These are phyloP conservation scores for Neonectria sp. DNA, from an alignment of 2,329 filamentous ascomycete genomes.

Conservation along the genomic window DNA sequence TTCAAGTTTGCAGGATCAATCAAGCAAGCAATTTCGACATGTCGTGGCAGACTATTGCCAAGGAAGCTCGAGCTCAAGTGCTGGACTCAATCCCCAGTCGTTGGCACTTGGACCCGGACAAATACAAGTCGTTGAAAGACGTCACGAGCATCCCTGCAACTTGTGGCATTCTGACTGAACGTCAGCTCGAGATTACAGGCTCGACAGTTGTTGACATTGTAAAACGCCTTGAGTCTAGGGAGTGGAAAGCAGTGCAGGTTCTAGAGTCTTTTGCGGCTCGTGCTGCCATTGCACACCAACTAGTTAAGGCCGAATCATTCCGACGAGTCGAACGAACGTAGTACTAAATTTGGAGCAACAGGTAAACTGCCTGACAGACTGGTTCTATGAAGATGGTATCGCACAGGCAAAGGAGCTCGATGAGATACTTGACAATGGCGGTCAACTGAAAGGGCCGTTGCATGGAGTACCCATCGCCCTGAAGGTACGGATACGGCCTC, in stretches of 20 bases:
- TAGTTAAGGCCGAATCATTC: slow-evolving; percentile 9
- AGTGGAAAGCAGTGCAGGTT: slow-evolving; percentile 19
- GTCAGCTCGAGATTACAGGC: too few relatives aligned
- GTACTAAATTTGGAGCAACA: neutral
- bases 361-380: slow-evolving; percentile 34
- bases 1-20: too few relatives aligned
- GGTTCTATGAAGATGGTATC: slow-evolving; percentile 31
- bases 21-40: too few relatives aligned
- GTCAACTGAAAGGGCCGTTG: slow-evolving; percentile 58
- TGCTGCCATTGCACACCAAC: slow-evolving; percentile 31
- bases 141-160: slow-evolving; percentile 21
- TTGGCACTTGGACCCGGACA: slow-evolving; percentile 4
- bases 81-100: too few relatives aligned
- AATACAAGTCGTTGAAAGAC: neutral
- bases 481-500: slow-evolving; percentile 38
- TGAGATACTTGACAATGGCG: slow-evolving; percentile 1
- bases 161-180: too few relatives aligned
- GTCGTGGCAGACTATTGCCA: too few relatives aligned
- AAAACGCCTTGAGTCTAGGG: too few relatives aligned
- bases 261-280: slow-evolving; percentile 24
- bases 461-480: slow-evolving; percentile 70
- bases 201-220: too few relatives aligned
- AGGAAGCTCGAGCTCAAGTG: too few relatives aligned
- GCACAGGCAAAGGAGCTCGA: slow-evolving; percentile 26
- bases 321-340: neutral